Evolutionary conservation across 2,329 filamentous ascomycete genomes (phyloP).

Genomic region (Macroventuria anomochaeta): DNA sequence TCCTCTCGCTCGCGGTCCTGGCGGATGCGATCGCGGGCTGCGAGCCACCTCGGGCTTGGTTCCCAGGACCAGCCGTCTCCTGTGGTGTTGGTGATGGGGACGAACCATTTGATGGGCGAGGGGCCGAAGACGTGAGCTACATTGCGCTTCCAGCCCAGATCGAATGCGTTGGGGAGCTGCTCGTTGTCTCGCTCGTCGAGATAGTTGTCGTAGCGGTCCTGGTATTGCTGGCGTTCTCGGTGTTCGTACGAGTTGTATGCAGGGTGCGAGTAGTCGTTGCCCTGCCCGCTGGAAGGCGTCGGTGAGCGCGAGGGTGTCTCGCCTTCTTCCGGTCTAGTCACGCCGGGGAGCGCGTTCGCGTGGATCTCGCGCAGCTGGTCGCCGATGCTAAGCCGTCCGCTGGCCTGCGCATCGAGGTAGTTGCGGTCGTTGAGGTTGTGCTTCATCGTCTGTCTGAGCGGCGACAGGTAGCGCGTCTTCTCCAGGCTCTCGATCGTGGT

Average conservation of each 20-base stretch:
- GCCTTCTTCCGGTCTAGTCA: conserved; percentile 82
- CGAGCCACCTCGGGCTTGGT: conserved; percentile 77
- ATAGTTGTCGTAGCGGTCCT: conserved; percentile 76
- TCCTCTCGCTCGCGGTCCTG: conserved; percentile 48
- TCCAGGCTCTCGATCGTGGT: conserved; percentile 97
- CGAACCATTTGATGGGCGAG: conserved; percentile 72
- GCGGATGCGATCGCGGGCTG: conserved; percentile 68
- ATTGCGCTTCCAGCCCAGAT: conserved; percentile 84
- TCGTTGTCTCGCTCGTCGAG: conserved; percentile 88
- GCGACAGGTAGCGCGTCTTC: conserved; percentile 91
- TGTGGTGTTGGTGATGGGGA: conserved; percentile 84
- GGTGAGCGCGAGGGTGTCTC: conserved; percentile 61
- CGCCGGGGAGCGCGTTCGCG: conserved; percentile 78
- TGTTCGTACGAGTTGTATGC: conserved; percentile 52
- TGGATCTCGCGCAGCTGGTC: conserved; percentile 83
- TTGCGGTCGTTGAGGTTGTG: conserved; percentile 61
- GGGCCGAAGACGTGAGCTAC: conserved; percentile 81
- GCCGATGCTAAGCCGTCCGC: conserved; percentile 53
- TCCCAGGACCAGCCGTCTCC: conserved; percentile 97
- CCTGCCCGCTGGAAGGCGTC: conserved; percentile 35
- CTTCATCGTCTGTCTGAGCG: conserved; percentile 74
- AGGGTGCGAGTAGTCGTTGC: conserved; percentile 54
- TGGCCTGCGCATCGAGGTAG: conserved; percentile 53
- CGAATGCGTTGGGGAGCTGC: conserved; percentile 90
- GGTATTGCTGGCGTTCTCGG: conserved; percentile 69